Base-by-base conservation (phyloP, 345 rosid species). In the Melaleuca alternifolia region DNA sequence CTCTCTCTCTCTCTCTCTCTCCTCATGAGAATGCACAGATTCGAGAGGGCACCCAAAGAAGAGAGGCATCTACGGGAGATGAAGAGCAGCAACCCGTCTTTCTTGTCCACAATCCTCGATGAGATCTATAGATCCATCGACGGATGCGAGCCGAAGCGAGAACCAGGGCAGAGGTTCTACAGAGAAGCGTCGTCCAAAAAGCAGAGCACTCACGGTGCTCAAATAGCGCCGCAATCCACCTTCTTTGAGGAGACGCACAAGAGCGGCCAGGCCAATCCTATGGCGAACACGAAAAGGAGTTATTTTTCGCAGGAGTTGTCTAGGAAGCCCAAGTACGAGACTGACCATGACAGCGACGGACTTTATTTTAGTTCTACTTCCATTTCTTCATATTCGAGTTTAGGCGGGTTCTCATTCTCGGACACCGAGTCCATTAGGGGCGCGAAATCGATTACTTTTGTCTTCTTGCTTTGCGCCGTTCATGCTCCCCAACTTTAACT, bases 31-130 rank as follows among this genome's bases (percentile, higher is more conserved):
- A 82, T 71, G 48, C 33, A 86, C 57, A 90, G 85, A 86, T 81
- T 84, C 87, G 92, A 93, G 90, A 90, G 85, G 88, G 46, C 86
- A 21, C 20, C 84, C 41, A 88, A 89, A 76, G 91, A 54, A 1
- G 89, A 86, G 54, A 86, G 82, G 41, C 33, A 62, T 51, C 82
- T 41, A 59, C 85, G 61, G 53, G 24, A 86, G 84, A 44, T 28
- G 30, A n/a, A 59, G 56, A 52, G 26, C 90, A 85, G 51, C 91
- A 86, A 48, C 94, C 97, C 98, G 59, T 94, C 98, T 85, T 97
- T 96, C 91, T 97, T 98, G 50, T 96, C 99, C 12, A 87, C 92
- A 44, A 94, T 97, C 59, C 98, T 97, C 79, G 99, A 97, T 86
- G 92, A 96, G 91, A 97, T 97, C 89, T 97, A 93, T 92, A 93